Evolutionary conservation across 768 basidiomycete genomes (phyloP).

Genomic region (Boletus eberwhitei): DNA sequence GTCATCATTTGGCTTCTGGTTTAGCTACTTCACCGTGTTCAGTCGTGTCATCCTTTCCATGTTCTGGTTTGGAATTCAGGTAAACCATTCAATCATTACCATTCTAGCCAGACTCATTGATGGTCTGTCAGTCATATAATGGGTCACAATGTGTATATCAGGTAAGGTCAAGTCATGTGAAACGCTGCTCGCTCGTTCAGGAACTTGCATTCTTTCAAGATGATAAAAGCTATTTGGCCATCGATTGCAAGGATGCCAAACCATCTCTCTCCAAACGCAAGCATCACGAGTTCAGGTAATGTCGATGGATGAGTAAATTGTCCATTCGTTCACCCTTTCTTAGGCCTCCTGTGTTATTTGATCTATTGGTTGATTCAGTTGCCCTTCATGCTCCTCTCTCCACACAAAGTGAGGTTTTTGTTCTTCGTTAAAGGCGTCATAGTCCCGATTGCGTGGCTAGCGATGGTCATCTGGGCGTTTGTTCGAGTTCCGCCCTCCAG

Average conservation of each 20-base stretch:
- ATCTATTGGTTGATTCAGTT: constrained; percentile 77
- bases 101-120: not conserved
- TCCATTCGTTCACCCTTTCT: not conserved
- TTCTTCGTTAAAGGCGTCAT: constrained; percentile 68
- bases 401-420: constrained; percentile 71
- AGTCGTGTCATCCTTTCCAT: constrained; percentile 72
- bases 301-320: not conserved
- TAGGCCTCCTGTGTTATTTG: constrained; percentile 73
- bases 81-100: constrained; percentile 18
- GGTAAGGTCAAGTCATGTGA: constrained; percentile 15
- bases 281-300: constrained; percentile 61
- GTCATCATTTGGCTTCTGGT: constrained; percentile 86
- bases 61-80: constrained; percentile 82
- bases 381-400: constrained; percentile 72
- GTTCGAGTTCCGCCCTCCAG: constrained; percentile 59
- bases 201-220: constrained; percentile 28
- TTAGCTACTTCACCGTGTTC: constrained; percentile 82
- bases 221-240: constrained; percentile 85
- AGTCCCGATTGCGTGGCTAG: constrained; percentile 62
- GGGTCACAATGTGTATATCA: constrained; percentile 78
- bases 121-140: constrained; percentile 40
- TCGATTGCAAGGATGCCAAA: constrained; percentile 63
- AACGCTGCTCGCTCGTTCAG: not conserved
- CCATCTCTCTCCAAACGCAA: constrained; percentile 49
- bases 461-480: constrained; percentile 79